These are phyloP conservation scores for Staphylotrichum tortipilum DNA, from an alignment of 495 filamentous ascomycete genomes.

Conservation along the genomic window DNA sequence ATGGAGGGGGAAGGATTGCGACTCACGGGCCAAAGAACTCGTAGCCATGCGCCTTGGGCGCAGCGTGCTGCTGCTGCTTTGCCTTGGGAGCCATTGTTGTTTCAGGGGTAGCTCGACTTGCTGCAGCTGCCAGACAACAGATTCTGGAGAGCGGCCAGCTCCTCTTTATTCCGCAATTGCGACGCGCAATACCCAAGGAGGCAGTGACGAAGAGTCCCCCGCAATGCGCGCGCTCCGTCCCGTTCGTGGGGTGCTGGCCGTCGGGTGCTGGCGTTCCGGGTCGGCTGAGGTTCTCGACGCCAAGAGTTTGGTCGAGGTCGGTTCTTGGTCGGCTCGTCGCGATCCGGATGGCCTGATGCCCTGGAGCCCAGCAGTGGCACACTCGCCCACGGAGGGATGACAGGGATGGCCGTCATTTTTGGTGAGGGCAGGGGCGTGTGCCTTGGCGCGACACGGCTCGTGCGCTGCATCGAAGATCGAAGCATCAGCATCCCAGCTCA, in stretches of 20 bases:
- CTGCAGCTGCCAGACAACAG: background rate
- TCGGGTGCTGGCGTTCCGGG: background rate
- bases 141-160: background rate
- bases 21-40: constrained; percentile 87
- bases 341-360: constrained; percentile 3
- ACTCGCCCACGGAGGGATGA: background rate
- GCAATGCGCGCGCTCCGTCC: no score
- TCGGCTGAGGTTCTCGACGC: background rate
- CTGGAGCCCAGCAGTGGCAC: no score
- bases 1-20: no score
- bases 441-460: no score
- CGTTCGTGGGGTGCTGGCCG: no score
- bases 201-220: background rate
- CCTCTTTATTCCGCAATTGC: no score
- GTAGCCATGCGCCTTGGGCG: constrained; percentile 42
- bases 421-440: background rate
- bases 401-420: background rate
- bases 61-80: constrained; percentile 14
- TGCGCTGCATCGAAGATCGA: no score
- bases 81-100: constrained; percentile 20
- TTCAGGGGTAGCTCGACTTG: background rate
- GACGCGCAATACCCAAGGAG: no score
- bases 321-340: background rate
- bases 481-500: no score
- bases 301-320: background rate